Evolutionary conservation across 306 rosid species (phyloP), one percentile per base, ranked within the genome.

Genomic region (Cucurbita argyrosperma): DNA sequence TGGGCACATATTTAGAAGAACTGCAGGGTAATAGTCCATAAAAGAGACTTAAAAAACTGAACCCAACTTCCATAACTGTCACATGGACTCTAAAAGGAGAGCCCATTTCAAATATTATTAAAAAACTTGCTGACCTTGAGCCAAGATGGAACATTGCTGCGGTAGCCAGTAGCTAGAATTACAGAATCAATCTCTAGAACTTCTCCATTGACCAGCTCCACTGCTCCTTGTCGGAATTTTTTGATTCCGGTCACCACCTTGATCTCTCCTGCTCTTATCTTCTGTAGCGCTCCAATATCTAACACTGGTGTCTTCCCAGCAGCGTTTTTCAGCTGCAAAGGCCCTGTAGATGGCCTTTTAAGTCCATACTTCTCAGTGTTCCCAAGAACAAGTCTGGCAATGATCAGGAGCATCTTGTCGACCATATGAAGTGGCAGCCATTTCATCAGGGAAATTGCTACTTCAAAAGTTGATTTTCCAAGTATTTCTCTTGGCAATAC

Each of bases 131-230:
- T 76, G 40, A 90, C 98, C 98, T 94, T 89, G 9, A 94, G 86
- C 98, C 98, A 94, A 45, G 95, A 90, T 74, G 98, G 98, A 66
- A 94, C 97, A 79, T 94, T 94, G 80, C 98, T 94, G 77, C 93
- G 82, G 51, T 94, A 94, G 10, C 98, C 97, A 68, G 98, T 90
- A 4, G 98, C 97, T 74, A 94, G 87, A 89, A 94, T 76, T 52
- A 94, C 92, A 45, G 92, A 88, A 85, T 94, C 97, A 76, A 89
- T 79, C 80, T 76, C 76, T 52, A 90, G 81, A 71, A 81, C 39
- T 43, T 77, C 83, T 10, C 96, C 95, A 84, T 90, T 83, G 55
- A 86, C 88, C 40, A 94, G 87, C 74, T 89, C 90, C 14, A 90
- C 98, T 74, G 81, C 79, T 16, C 90, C 95, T 16, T 0, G 40